Evolutionary conservation across 805 yeast genomes (phyloP).

Genomic region (Zygoascus tannicola): DNA sequence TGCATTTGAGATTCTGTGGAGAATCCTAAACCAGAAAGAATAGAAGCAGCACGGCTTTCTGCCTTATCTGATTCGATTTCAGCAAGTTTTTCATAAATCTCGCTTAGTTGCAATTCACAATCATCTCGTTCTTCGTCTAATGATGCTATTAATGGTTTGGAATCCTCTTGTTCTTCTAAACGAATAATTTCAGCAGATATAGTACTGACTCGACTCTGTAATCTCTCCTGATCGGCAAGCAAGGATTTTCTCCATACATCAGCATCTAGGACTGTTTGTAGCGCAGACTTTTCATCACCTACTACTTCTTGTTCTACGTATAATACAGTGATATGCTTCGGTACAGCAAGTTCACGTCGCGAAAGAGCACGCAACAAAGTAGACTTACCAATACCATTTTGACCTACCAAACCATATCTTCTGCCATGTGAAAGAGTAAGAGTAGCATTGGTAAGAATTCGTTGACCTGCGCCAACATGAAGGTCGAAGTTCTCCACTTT

Average conservation of each 20-base stretch:
- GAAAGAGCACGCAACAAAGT: conserved; percentile 85
- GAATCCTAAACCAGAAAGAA: conserved; percentile 88
- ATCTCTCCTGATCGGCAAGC: conserved; percentile 54
- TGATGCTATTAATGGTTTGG: conserved; percentile 48
- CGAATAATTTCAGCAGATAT: conserved; percentile 53
- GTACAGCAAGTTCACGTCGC: conserved; percentile 86
- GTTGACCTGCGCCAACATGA: conserved; percentile 90
- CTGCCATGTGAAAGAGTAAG: conserved; percentile 84
- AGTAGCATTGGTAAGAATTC: conserved; percentile 82
- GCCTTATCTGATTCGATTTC: conserved; percentile 98
- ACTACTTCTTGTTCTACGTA: conserved; percentile 96
- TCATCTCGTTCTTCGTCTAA: conserved; percentile 88
- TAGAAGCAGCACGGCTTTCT: conserved; percentile 92
- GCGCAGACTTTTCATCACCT: conserved; percentile 86
- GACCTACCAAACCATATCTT: conserved; percentile 96
- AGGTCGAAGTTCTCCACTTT: conserved; percentile 87
- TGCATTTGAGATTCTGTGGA: conserved; percentile 72
- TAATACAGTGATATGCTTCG: conserved; percentile 88
- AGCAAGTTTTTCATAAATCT: conserved; percentile 67
- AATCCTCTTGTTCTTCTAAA: conserved; percentile 17
- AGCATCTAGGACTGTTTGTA: conserved; percentile 96
- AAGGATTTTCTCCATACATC: conserved; percentile 98
- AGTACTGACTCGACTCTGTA: conserved; percentile 61
- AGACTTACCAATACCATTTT: conserved; percentile 99
- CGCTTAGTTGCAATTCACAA: conserved; percentile 66